Conservation (phyloP, 768 basidiomycete species). For the Sporobolomyces roseus region DNA sequence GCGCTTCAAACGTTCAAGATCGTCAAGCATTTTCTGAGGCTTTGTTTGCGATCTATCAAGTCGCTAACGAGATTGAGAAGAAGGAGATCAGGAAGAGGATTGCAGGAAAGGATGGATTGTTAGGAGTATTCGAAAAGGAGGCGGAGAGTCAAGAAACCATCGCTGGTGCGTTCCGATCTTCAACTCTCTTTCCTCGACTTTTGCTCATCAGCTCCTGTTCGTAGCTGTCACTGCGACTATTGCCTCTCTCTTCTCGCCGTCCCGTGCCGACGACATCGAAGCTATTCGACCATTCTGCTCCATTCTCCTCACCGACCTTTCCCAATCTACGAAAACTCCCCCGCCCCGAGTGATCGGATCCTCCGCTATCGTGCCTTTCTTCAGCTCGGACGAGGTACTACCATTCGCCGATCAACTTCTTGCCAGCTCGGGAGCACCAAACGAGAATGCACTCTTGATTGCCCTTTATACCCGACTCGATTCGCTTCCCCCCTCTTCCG, state of each 20-base stretch:
- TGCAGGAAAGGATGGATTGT: not conserved
- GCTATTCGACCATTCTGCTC: not conserved
- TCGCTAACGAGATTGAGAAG: not conserved
- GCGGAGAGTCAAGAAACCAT: not conserved
- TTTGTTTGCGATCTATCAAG: not conserved
- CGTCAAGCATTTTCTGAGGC: not conserved
- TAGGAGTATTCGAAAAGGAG: not conserved
- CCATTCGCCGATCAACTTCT: slow-evolving; percentile 15
- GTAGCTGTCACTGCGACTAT: not conserved
- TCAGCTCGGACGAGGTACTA: slow-evolving; percentile 7
- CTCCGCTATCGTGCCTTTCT: slow-evolving; percentile 30
- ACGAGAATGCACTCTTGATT: not conserved
- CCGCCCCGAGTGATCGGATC: slow-evolving; percentile 11
- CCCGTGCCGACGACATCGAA: not conserved
- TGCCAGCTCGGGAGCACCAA: not conserved
- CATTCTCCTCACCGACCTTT: not conserved
- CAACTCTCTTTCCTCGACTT: not conserved
- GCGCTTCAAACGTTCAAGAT: not conserved
- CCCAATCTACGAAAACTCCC: not conserved
- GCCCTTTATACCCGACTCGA: slow-evolving; percentile 11
- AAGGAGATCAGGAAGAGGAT: not conserved
- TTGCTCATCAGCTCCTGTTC: not conserved
- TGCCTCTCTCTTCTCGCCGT: slow-evolving; percentile 1
- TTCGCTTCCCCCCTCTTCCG: not conserved
- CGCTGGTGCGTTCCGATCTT: not conserved